These are phyloP conservation scores for Lecanicillium sp. DNA, from an alignment of 2,329 filamentous ascomycete species.

Conservation along the genomic window DNA sequence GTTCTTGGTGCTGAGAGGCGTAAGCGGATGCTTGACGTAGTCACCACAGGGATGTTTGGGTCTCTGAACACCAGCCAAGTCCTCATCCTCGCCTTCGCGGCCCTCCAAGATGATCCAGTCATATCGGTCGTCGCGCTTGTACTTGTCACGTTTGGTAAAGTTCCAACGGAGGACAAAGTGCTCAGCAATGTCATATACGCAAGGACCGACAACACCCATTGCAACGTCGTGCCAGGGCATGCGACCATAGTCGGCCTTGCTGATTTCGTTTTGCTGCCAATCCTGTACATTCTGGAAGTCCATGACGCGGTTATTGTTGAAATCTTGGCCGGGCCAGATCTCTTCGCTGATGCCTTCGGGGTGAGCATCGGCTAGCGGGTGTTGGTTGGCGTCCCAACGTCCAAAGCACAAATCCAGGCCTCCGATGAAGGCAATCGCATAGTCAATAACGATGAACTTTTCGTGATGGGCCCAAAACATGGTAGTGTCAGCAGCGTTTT, in stretches of 20 bases:
- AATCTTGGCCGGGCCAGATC: constrained; percentile 92
- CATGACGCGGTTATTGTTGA: constrained; percentile 95
- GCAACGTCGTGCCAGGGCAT: constrained; percentile 99
- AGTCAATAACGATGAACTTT: constrained; percentile 94
- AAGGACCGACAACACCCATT: constrained; percentile 84
- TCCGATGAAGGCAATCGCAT: constrained; percentile 83
- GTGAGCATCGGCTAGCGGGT: constrained; percentile 79
- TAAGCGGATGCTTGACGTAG: constrained; percentile 73
- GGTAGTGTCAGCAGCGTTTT: constrained; percentile 92
- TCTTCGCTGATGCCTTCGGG: constrained; percentile 74
- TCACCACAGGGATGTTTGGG: constrained; percentile 84
- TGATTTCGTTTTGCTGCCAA: constrained; percentile 89
- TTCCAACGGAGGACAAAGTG: constrained; percentile 96
- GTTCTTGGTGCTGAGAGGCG: constrained; percentile 58
- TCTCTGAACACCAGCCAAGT: constrained; percentile 78
- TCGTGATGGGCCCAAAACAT: constrained; percentile 98
- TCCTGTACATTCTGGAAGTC: constrained; percentile 87
- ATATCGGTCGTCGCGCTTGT: constrained; percentile 77
- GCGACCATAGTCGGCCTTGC: constrained; percentile 81
- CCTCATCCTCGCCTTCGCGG: constrained; percentile 68
- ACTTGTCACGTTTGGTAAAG: constrained; percentile 94
- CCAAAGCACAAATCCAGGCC: constrained; percentile 94
- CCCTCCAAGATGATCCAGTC: constrained; percentile 81
- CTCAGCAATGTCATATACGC: constrained; percentile 88
- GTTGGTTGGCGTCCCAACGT: constrained; percentile 82